phyloP scores from a whole-genome alignment of 2,329 filamentous ascomycete species.

The Epichloe typhina region DNA sequence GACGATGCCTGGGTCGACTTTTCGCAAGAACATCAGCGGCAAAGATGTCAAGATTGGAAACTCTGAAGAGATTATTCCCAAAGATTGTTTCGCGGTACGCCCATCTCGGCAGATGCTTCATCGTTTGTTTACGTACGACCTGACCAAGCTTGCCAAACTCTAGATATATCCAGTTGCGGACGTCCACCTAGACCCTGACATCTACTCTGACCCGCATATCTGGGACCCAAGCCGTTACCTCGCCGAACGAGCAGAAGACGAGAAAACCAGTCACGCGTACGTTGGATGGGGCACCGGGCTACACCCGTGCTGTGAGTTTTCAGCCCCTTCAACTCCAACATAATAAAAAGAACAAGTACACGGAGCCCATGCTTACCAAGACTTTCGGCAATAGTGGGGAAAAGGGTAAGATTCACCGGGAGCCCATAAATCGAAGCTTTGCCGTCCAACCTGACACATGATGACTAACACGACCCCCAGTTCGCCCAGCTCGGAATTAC shows the following conservation, averaged over 20 bases:
- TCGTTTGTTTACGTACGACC: too few species aligned
- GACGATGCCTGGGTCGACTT: conserved; percentile 30
- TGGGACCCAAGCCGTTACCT: conserved; percentile 39
- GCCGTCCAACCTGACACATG: background rate
- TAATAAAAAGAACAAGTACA: background rate
- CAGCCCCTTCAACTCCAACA: background rate
- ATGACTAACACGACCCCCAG: conserved; percentile 5
- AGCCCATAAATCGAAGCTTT: too few species aligned
- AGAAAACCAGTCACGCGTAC: conserved; percentile 15
- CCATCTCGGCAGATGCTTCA: background rate
- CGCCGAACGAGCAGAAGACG: conserved; percentile 32
- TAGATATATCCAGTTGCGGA: conserved; percentile 32
- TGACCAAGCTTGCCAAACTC: background rate
- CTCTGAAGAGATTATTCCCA: conserved; percentile 35
- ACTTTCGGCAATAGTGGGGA: conserved; percentile 1
- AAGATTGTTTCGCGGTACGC: conserved; percentile 27
- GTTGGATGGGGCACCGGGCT: conserved; percentile 24
- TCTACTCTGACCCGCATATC: conserved; percentile 33
- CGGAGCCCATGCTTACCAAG: background rate
- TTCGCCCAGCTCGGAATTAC: conserved; percentile 42
- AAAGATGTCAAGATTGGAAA: conserved; percentile 29
- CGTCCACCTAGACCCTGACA: conserved; percentile 30
- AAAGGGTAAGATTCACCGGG: conserved; percentile 2
- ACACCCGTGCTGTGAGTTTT: conserved; percentile 21
- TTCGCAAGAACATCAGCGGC: conserved; percentile 37